Evolutionary conservation across 2,329 filamentous ascomycete genomes (phyloP).

Genomic region (Diplodia corticola): DNA sequence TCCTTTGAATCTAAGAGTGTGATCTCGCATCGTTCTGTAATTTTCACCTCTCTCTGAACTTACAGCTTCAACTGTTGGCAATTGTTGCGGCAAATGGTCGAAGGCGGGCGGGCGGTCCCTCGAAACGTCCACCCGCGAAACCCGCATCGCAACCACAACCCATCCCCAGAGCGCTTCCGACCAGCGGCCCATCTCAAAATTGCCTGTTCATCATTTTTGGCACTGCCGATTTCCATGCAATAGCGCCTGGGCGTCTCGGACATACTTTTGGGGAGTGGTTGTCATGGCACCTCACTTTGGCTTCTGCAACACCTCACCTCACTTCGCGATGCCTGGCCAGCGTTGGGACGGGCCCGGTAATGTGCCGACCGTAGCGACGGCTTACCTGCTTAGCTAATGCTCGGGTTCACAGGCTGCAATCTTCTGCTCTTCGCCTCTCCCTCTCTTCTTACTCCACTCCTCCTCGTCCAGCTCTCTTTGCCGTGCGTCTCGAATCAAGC

Average conservation of each 20-base stretch:
- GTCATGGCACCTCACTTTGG: neutral
- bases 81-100: neutral
- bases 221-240: no score
- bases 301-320: neutral
- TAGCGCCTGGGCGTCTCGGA: neutral
- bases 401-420: neutral
- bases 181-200: rapidly evolving
- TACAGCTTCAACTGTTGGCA: neutral
- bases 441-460: neutral
- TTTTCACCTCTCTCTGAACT: neutral
- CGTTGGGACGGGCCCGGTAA: neutral
- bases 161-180: neutral
- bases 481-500: neutral
- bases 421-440: neutral
- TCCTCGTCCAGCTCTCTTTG: neutral
- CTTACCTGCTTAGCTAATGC: neutral
- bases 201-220: neutral
- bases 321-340: neutral
- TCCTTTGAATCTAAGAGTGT: rapidly evolving
- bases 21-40: neutral
- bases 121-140: neutral
- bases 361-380: neutral
- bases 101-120: neutral
- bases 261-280: neutral
- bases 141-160: neutral